Base-by-base conservation (phyloP, 129 eudicot genomes). In the Centella asiatica region DNA sequence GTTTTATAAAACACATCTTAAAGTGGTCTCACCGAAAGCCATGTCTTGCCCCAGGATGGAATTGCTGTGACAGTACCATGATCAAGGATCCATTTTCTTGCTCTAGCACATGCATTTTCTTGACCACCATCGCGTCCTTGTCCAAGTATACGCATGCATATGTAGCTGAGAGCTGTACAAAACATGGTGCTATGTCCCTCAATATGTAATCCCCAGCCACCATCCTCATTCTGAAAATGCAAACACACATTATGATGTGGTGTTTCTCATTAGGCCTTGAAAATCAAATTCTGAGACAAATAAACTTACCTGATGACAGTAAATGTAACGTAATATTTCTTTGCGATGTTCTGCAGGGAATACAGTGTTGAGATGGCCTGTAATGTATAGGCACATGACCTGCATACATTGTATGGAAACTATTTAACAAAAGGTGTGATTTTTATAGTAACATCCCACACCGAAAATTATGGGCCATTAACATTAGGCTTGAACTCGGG, bases 311-410 rank as follows among this genome's bases (percentile, higher is more conserved):
- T 85, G 97, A 45, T 89, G 97, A 60, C 84, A 77, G 46, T 80
- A 82, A 2, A 85, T 54, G 55, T 83, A 85, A 1, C 97, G 97
- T n/a, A 85, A 81, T 56, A 89, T 89, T 52, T 89, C 95, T 71
- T 58, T 80, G 2, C 75, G 77, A 44, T 89, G 84, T 44, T 78
- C 92, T 45, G 54, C 69, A n/a, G 88, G 73, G 57, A 85, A 80
- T 7, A 89, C 83, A 10, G 53, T 55, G 71, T 83, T 78, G 25
- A 89, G 88, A 68, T 83, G 86, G 37, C 95, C 97, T 0, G 95
- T 89, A 20, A 89, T 77, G 55, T 89, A 80, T 71, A 83, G 33
- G 66, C 83, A 71, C 54, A 89, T 78, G n/a, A 89, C 94, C 94
- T 88, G 88, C 25, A 44, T 15, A 13, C 7, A 18, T 46, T 47